Evolutionary conservation across 768 basidiomycete genomes (phyloP).

Genomic region (Xerocomellus chrysenteron): DNA sequence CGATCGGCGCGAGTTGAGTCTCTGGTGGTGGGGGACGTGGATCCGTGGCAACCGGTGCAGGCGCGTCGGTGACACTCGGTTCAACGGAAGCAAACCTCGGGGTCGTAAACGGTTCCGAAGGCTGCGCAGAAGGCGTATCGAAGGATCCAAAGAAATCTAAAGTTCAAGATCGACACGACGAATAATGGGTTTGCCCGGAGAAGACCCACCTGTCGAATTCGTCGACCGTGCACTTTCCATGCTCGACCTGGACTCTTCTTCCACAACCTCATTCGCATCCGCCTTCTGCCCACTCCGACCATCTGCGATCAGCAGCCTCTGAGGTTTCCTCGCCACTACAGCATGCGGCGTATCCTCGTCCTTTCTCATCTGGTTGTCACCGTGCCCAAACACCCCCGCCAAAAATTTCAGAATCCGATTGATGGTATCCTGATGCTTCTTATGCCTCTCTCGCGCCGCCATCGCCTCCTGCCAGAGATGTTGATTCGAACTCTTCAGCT

Average conservation of each 20-base stretch:
- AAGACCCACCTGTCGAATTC: slow-evolving; percentile 11
- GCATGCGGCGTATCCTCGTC: slow-evolving; percentile 37
- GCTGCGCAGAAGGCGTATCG: slow-evolving; percentile 45
- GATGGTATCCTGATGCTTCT: slow-evolving; percentile 95
- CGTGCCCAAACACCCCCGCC: slow-evolving; percentile 82
- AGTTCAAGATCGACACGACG: not conserved
- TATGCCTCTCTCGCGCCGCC: slow-evolving; percentile 71
- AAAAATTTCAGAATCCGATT: slow-evolving; percentile 94
- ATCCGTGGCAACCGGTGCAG: slow-evolving; percentile 15
- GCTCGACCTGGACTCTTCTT: slow-evolving; percentile 39
- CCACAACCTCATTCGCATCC: slow-evolving; percentile 37
- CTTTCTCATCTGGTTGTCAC: slow-evolving; percentile 38
- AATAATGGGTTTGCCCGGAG: not conserved
- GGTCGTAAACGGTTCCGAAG: slow-evolving; percentile 31
- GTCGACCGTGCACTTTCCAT: slow-evolving; percentile 27
- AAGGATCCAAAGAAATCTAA: slow-evolving; percentile 44
- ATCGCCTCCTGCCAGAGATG: slow-evolving; percentile 92
- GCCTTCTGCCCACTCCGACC: slow-evolving; percentile 37
- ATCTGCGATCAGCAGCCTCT: slow-evolving; percentile 70
- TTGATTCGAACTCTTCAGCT: slow-evolving; percentile 84
- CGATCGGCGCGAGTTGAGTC: slow-evolving; percentile 13
- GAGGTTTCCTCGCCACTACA: slow-evolving; percentile 49
- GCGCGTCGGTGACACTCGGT: slow-evolving; percentile 16
- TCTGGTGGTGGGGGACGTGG: slow-evolving; percentile 13
- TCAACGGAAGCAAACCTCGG: slow-evolving; percentile 32